These are phyloP conservation scores for Dactylellina drechsleri DNA, from an alignment of 2,329 filamentous ascomycete genomes.

Conservation along the genomic window DNA sequence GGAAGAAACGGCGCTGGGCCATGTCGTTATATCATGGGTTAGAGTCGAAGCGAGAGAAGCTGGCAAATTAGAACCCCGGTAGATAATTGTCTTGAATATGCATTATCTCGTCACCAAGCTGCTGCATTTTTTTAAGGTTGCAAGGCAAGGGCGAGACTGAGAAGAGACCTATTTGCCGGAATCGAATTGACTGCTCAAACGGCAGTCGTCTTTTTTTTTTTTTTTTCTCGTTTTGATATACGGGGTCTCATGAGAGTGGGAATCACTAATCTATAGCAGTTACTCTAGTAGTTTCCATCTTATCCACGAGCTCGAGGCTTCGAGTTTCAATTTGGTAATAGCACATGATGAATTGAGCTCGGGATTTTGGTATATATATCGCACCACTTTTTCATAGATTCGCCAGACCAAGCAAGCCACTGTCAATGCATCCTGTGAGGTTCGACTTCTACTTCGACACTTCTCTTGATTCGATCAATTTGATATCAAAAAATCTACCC, in stretches of 20 bases:
- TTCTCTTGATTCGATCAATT: too few relatives aligned
- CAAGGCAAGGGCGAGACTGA: slow-evolving; percentile 26
- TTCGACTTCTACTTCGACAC: too few relatives aligned
- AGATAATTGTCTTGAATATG: slow-evolving; percentile 45
- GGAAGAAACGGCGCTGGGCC: slow-evolving; percentile 49
- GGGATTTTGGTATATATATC: too few relatives aligned
- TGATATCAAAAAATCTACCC: too few relatives aligned
- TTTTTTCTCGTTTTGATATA: slow-evolving; percentile 13
- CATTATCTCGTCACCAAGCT: slow-evolving; percentile 51
- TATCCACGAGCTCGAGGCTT: too few relatives aligned
- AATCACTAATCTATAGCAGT: too few relatives aligned
- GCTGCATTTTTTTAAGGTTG: slow-evolving; percentile 41
- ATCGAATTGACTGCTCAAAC: slow-evolving; percentile 1
- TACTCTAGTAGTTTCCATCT: too few relatives aligned
- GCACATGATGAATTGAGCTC: too few relatives aligned
- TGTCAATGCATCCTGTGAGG: too few relatives aligned
- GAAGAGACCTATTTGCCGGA: slow-evolving; percentile 19
- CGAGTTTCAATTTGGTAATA: too few relatives aligned
- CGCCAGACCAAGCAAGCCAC: too few relatives aligned
- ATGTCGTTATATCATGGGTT: slow-evolving; percentile 45
- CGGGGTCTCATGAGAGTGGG: not conserved
- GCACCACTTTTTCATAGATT: too few relatives aligned
- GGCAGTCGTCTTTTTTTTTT: slow-evolving; percentile 5
- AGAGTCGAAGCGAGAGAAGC: slow-evolving; percentile 24
- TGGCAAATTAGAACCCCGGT: slow-evolving; percentile 33